Conservation (phyloP, 1,139 yeast genomes). For the Nematodospora anomalae region DNA sequence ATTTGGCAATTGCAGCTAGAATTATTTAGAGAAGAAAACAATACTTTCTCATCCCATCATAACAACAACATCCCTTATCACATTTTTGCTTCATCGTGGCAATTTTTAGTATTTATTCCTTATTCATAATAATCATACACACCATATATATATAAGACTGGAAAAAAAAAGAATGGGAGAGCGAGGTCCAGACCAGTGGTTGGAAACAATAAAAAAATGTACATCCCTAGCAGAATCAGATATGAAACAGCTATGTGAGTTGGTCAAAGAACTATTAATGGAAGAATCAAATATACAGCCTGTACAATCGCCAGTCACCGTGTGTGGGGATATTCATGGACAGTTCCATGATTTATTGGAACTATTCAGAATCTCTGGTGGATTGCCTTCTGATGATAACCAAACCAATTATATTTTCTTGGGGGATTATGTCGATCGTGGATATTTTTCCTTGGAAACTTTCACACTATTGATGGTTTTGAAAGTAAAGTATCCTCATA, state of each 20-base stretch:
- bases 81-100: slow-evolving; percentile 1
- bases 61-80: neutral
- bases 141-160: neutral
- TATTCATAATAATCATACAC: neutral
- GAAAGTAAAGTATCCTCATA: slow-evolving; percentile 82
- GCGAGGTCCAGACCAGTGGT: slow-evolving; percentile 95
- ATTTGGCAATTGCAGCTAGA: no score
- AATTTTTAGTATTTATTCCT: neutral
- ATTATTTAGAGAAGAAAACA: neutral
- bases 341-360: slow-evolving; percentile 95
- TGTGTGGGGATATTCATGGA: slow-evolving; percentile 98
- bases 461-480: slow-evolving; percentile 89
- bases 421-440: slow-evolving; percentile 97
- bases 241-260: slow-evolving; percentile 94
- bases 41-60: neutral
- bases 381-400: slow-evolving; percentile 63
- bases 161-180: slow-evolving; percentile 59
- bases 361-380: slow-evolving; percentile 88
- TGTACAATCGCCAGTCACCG: slow-evolving; percentile 95
- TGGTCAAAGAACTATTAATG: slow-evolving; percentile 79
- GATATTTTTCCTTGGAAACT: slow-evolving; percentile 90
- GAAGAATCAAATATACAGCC: slow-evolving; percentile 92
- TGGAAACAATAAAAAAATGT: slow-evolving; percentile 89
- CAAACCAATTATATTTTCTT: slow-evolving; percentile 70
- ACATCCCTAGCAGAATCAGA: slow-evolving; percentile 86